Conservation (phyloP, 306 rosid genomes). For the Erythrophleum fordii region DNA sequence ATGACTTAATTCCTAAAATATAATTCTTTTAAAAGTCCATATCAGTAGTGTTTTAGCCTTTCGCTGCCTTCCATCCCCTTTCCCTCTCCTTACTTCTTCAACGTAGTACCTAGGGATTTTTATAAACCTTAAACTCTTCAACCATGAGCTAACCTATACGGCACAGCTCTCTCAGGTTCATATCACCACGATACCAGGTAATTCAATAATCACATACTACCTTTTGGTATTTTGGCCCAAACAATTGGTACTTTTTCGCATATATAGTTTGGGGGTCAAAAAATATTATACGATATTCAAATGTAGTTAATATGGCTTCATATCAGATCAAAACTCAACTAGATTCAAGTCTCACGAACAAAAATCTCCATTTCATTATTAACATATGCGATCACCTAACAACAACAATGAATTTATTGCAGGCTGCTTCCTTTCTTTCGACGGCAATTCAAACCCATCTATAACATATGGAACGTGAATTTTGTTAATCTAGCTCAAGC, state of each 20-base stretch:
- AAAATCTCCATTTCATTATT: conserved; percentile 36
- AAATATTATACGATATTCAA: background rate
- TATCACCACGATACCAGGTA: too few relatives aligned
- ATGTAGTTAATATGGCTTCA: background rate
- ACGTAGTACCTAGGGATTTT: too few relatives aligned
- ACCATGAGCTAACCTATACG: too few relatives aligned
- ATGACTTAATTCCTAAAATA: too few relatives aligned
- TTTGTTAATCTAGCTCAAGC: conserved; percentile 40
- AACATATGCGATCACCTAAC: conserved; percentile 33
- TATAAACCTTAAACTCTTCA: too few relatives aligned
- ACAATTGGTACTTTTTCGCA: too few relatives aligned
- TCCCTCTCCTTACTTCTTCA: too few relatives aligned
- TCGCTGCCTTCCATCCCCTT: too few relatives aligned
- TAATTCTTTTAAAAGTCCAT: background rate
- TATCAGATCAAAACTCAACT: conserved; percentile 8
- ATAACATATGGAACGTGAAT: background rate
- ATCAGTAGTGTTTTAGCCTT: too few relatives aligned
- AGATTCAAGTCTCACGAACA: conserved; percentile 7
- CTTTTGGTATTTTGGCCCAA: background rate
- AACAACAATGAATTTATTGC: conserved; percentile 39
- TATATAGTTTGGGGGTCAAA: background rate
- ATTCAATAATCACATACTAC: too few relatives aligned
- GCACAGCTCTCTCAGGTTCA: too few relatives aligned
- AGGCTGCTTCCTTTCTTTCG: conserved; percentile 24
- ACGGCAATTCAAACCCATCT: conserved; percentile 26